Percentiles rank a stretch among this genome's conserved stretches.
These are phyloP conservation scores for Arctium minus DNA, from an alignment of 129 eudicot genomes.

Conservation along the genomic window DNA sequence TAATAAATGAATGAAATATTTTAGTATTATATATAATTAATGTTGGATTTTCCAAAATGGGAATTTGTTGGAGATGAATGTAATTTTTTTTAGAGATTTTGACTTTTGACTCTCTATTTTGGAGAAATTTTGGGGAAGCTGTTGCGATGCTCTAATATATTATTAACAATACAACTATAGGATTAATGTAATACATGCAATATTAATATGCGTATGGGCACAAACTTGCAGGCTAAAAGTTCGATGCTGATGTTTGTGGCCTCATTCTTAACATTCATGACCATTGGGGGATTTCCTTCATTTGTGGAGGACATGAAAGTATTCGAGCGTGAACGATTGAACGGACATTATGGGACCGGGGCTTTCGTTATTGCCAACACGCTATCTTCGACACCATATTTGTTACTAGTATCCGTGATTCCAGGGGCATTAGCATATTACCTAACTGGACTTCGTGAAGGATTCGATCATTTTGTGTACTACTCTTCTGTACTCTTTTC, in stretches of 20 bases:
- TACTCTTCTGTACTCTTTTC: slow-evolving; percentile 20
- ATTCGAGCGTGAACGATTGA: slow-evolving; percentile 36
- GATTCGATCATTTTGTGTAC: slow-evolving; percentile 33
- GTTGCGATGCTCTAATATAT: too few species aligned
- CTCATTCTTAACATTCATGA: slow-evolving; percentile 76
- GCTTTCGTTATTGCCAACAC: slow-evolving; percentile 45
- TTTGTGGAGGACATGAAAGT: slow-evolving; percentile 87
- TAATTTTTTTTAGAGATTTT: too few species aligned
- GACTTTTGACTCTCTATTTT: too few species aligned
- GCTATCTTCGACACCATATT: slow-evolving; percentile 38
- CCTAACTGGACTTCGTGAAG: slow-evolving; percentile 33
- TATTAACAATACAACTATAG: too few species aligned
- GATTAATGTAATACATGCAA: too few species aligned
- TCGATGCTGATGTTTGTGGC: slow-evolving; percentile 73
- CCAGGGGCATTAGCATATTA: slow-evolving; percentile 43
- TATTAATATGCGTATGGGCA: not conserved
- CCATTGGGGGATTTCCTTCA: slow-evolving; percentile 89
- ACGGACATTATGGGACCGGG: slow-evolving; percentile 38
- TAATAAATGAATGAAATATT: too few species aligned
- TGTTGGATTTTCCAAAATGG: too few species aligned
- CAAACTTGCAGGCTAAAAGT: slow-evolving; percentile 53
- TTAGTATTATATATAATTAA: too few species aligned
- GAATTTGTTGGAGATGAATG: too few species aligned
- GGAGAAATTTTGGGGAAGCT: too few species aligned
- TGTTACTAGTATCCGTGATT: slow-evolving; percentile 34